phyloP scores from a whole-genome alignment of 345 rosid genomes.

The Aquilaria sinensis region DNA sequence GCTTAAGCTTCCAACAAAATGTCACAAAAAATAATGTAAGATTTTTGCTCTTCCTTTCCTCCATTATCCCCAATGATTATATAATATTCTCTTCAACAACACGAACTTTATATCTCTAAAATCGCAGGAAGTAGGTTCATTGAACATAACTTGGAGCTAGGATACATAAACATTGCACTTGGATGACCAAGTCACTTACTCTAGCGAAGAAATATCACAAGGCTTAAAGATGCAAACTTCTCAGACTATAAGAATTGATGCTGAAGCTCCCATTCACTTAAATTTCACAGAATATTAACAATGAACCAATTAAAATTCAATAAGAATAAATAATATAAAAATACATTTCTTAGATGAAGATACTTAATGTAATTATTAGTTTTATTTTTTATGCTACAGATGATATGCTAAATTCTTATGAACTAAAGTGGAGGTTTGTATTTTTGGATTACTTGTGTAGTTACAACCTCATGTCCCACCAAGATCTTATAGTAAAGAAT shows the following conservation, averaged over 20 bases:
- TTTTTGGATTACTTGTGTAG: constrained; percentile 18
- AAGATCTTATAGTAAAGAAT: constrained; percentile 21
- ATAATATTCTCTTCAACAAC: constrained; percentile 10
- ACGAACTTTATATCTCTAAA: constrained; percentile 34
- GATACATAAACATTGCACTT: constrained; percentile 33
- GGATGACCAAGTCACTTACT: constrained; percentile 90
- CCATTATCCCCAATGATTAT: constrained; percentile 6
- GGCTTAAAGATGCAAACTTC: constrained; percentile 49
- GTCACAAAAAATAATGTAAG: constrained; percentile 37
- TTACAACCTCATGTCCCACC: constrained; percentile 29
- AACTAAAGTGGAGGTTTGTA: constrained; percentile 34
- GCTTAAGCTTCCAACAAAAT: constrained; percentile 24
- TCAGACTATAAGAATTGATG: neutral
- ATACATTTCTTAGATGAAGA: too few relatives aligned
- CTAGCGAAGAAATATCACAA: constrained; percentile 65
- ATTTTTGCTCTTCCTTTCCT: constrained; percentile 8
- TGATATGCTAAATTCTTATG: constrained; percentile 36
- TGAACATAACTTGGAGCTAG: constrained; percentile 24
- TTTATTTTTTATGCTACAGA: constrained; percentile 31
- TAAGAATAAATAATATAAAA: neutral
- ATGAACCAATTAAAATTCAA: neutral
- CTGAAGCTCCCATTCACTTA: constrained; percentile 4
- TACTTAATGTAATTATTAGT: neutral
- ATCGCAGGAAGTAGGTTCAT: constrained; percentile 29
- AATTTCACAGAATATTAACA: neutral